Percentiles rank a stretch among this genome's conserved stretches.
These are phyloP conservation scores for Parmelia sp. DNA, from an alignment of 495 filamentous ascomycete genomes.

Conservation along the genomic window DNA sequence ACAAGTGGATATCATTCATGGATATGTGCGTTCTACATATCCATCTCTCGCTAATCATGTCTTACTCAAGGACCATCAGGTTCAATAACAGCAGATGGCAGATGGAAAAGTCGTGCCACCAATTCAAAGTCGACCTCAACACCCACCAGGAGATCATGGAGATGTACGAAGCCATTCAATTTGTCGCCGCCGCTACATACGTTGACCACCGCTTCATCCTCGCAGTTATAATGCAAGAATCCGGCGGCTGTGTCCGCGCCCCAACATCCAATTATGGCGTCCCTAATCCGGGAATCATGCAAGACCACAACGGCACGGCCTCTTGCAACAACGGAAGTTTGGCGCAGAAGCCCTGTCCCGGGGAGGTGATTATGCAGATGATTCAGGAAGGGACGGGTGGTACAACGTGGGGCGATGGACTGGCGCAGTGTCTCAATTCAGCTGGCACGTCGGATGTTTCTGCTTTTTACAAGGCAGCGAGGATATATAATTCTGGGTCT, in stretches of 20 bases:
- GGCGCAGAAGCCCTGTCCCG: slow-evolving; percentile 41
- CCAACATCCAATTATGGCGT: slow-evolving; percentile 41
- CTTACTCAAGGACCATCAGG: slow-evolving; percentile 23
- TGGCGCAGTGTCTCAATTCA: slow-evolving; percentile 34
- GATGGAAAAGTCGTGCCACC: slow-evolving; percentile 40
- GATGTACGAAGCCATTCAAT: slow-evolving; percentile 38
- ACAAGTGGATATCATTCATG: slow-evolving; percentile 22
- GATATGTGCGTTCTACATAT: slow-evolving; percentile 16
- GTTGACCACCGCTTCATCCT: slow-evolving; percentile 55
- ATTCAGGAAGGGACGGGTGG: slow-evolving; percentile 42
- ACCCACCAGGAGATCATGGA: slow-evolving; percentile 36
- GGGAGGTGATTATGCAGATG: slow-evolving; percentile 42
- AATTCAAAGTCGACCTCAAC: slow-evolving; percentile 35
- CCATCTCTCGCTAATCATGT: not conserved
- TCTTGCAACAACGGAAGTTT: slow-evolving; percentile 38
- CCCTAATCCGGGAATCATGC: slow-evolving; percentile 53
- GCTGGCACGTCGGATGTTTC: slow-evolving; percentile 30
- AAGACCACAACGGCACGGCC: slow-evolving; percentile 43
- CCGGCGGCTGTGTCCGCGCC: slow-evolving; percentile 52
- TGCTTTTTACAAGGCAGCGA: slow-evolving; percentile 45
- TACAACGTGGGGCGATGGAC: slow-evolving; percentile 38
- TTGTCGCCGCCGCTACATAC: slow-evolving; percentile 34
- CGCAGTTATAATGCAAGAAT: slow-evolving; percentile 53
- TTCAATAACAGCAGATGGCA: slow-evolving; percentile 38
- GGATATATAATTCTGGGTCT: slow-evolving; percentile 54